Base-by-base conservation (phyloP, 1,139 yeast genomes). In the Wickerhamomyces sp. region DNA sequence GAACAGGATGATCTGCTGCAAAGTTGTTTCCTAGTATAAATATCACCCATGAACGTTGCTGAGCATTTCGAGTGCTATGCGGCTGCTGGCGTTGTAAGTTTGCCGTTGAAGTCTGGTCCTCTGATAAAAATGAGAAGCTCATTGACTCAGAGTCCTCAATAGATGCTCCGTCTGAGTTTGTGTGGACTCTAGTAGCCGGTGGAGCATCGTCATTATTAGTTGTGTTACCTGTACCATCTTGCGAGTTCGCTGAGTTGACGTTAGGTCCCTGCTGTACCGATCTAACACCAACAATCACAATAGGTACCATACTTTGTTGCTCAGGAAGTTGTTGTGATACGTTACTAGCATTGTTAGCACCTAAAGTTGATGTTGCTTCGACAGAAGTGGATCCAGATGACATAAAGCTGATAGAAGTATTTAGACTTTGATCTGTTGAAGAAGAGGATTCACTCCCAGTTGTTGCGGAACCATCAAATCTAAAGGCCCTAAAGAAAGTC, bases 211-310 rank as follows among this genome's bases (percentile, higher is more conserved):
- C 5, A n/a, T 13, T 27, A n/a, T 7, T 13, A n/a, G 5, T 21
- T 17, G 19, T 7, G 15, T 21, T 21, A 21, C 10, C 12, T 21
- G 25, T 13, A 13, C 8, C n/a, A 17, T 22, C 12, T 12, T 21
- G 10, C 12, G 25, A 8, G 7, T 21, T 12, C 7, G 7, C 25
- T 21, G 12, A 21, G 25, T 21, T 21, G 25, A 21, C 25, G n/a
- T n/a, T n/a, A n/a, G n/a, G n/a, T n/a, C 27, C 27, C n/a, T 24
- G 27, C 13, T 24, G 27, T 5, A 67, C 68, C 1, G 76, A 68
- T 17, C 78, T 58, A n/a, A 77, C 72, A 5, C 82, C 81, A n/a
- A 77, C 72, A 27, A 77, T 70, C 46, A 77, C 57, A 6, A 77
- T 76, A 0, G 83, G 83, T 2, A 76, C 67, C 43, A 65, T 54